These are phyloP conservation scores for Monosporozyma servazzii DNA, from an alignment of 805 yeast species.

Conservation along the genomic window DNA sequence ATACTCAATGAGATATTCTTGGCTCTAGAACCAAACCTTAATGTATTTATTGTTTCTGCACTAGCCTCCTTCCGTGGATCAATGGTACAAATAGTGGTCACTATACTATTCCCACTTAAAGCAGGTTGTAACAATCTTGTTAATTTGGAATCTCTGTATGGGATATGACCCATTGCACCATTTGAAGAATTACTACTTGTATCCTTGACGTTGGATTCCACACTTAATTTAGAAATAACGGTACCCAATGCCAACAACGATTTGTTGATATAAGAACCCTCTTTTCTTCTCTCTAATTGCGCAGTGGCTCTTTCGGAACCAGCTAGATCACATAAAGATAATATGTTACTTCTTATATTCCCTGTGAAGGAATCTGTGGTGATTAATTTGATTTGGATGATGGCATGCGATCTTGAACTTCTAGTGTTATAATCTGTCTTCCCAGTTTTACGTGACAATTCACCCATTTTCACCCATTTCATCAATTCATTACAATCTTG, in stretches of 20 bases:
- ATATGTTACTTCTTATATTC: slow-evolving; percentile 41
- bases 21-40: slow-evolving; percentile 89
- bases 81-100: slow-evolving; percentile 80
- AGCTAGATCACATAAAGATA: slow-evolving; percentile 88
- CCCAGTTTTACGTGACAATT: slow-evolving; percentile 65
- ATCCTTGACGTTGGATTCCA: slow-evolving; percentile 23
- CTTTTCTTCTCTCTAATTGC: slow-evolving; percentile 70
- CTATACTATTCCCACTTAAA: slow-evolving; percentile 74
- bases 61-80: slow-evolving; percentile 51
- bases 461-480: slow-evolving; percentile 56
- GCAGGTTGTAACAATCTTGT: slow-evolving; percentile 90
- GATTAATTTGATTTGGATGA: slow-evolving; percentile 57
- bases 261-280: slow-evolving; percentile 88
- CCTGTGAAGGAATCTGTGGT: slow-evolving; percentile 35
- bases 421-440: slow-evolving; percentile 84
- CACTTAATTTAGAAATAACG: slow-evolving; percentile 74
- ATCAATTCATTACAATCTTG: slow-evolving; percentile 50
- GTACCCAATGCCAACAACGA: slow-evolving; percentile 84
- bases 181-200: slow-evolving; percentile 5
- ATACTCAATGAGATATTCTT: slow-evolving; percentile 62
- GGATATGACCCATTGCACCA: slow-evolving; percentile 48
- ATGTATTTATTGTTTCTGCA: slow-evolving; percentile 78
- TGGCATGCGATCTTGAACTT: slow-evolving; percentile 87
- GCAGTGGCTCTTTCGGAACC: slow-evolving; percentile 84
- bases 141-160: slow-evolving; percentile 87